These are phyloP conservation scores for Obelidium mucronatum DNA, from an alignment of 192 early-diverging fungal species.

Conservation along the genomic window DNA sequence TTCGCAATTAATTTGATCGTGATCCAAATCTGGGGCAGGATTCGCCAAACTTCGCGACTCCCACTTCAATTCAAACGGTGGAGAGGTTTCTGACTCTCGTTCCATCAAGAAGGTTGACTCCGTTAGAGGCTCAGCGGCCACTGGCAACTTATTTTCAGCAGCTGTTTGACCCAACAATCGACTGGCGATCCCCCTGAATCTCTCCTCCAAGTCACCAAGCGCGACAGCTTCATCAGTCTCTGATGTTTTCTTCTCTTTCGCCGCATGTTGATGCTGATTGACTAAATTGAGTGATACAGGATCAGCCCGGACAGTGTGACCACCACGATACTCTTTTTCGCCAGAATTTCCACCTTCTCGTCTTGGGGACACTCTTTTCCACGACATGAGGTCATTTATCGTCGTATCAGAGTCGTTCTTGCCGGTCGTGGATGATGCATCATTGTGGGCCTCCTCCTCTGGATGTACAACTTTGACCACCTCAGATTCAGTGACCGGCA, in stretches of 20 bases:
- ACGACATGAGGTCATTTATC: not conserved
- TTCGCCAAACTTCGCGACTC: too few relatives aligned
- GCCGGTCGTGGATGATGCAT: not conserved
- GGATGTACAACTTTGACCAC: not conserved
- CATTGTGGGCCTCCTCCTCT: not conserved
- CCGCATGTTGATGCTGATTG: not conserved
- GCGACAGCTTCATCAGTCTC: too few relatives aligned
- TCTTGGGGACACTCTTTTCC: slow-evolving; percentile 9
- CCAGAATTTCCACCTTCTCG: not conserved
- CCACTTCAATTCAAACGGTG: too few relatives aligned
- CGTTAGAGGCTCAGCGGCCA: too few relatives aligned
- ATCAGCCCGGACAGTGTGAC: not conserved
- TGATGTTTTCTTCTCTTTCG: not conserved
- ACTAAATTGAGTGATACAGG: not conserved
- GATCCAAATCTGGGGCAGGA: too few relatives aligned
- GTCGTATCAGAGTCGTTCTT: not conserved
- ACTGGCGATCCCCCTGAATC: not conserved
- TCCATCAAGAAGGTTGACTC: too few relatives aligned
- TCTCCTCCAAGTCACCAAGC: not conserved
- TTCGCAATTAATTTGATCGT: too few relatives aligned
- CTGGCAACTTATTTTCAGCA: too few relatives aligned
- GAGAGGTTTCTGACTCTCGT: too few relatives aligned
- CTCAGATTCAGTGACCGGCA: not conserved
- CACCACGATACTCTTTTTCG: not conserved
- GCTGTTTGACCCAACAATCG: not conserved